These are phyloP conservation scores for Xerocomus spinulosus DNA, from an alignment of 768 basidiomycete genomes.

Conservation along the genomic window DNA sequence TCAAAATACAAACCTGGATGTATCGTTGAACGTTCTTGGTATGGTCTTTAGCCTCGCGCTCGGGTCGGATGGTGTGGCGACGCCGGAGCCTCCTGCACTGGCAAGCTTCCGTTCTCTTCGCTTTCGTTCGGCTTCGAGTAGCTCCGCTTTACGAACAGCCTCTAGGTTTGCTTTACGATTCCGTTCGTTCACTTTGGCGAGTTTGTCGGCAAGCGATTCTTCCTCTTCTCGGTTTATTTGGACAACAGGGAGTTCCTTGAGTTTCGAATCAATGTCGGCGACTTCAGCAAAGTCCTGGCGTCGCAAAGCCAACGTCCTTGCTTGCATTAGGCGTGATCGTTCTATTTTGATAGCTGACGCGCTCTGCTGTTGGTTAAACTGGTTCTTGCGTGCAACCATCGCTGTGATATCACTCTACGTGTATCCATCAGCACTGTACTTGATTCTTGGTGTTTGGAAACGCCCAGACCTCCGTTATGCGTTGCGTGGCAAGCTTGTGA, in stretches of 20 bases:
- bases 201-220: conserved; percentile 40
- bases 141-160: conserved; percentile 71
- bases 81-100: conserved; percentile 35
- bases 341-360: conserved; percentile 44
- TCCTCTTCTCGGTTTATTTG: conserved; percentile 24
- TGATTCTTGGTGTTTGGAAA: conserved; percentile 3
- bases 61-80: conserved; percentile 48
- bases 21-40: conserved; percentile 51
- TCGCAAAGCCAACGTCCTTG: conserved; percentile 67
- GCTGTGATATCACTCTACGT: conserved; percentile 72
- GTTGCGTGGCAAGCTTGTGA: conserved; percentile 50
- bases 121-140: conserved; percentile 64
- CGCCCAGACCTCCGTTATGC: conserved; percentile 71
- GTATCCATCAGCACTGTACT: conserved; percentile 6
- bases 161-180: conserved; percentile 85
- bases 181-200: conserved; percentile 83
- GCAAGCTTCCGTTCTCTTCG: conserved; percentile 60
- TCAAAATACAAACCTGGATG: conserved; percentile 52
- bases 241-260: conserved; percentile 46
- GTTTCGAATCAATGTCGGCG: conserved; percentile 53
- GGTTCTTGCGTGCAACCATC: conserved; percentile 69
- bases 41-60: conserved; percentile 65
- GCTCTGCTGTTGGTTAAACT: conserved; percentile 34
- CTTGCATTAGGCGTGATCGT: conserved; percentile 62
- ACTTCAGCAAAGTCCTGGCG: conserved; percentile 69